Base-by-base conservation (phyloP, 306 rosid genomes). In the Canavalia gladiata region DNA sequence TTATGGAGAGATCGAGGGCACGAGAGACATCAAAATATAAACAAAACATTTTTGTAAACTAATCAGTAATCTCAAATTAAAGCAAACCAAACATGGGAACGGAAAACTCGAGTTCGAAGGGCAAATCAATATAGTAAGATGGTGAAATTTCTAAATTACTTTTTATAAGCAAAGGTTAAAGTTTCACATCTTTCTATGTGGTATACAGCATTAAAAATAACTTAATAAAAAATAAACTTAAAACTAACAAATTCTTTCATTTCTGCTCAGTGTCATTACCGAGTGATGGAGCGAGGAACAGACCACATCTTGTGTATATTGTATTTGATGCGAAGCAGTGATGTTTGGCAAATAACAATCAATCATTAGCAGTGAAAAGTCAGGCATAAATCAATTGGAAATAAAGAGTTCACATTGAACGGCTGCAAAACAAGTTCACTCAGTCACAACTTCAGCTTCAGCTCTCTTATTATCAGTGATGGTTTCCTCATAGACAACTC, bases 401-500 rank as follows among this genome's bases (percentile, higher is more conserved):
- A 73, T 68, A 59, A 72, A 60, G 58, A 35, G 74, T 63, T 68
- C 51, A 82, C 56, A 79, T 25, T 59, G 65, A 77, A 57, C 3
- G 13, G 50, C 64, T 66, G 33, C 50, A 41, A 76, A 82, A 28
- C n/a, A 56, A 18, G 35, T 47, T 90, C 82, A 86, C 68, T 83
- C 59, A 3, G 81, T 28, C 63, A 52, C 60, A 42, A 18, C 84
- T 74, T 83, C 89, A 49, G 6, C 18, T 54, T 84, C 87, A 52
- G 28, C 72, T 75, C 10, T 39, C 35, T 41, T 70, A 43, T 34
- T 77, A 65, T 73, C 79, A 45, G 42, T 33, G 65, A 66, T 43
- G 66, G 43, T 69, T 68, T 86, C 89, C 58, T 68, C 56, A 28
- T 63, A 50, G 25, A 76, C 91, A 30, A 51, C 8, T 25, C 73